These are phyloP conservation scores for Aspergillus sojae DNA, from an alignment of 2,329 filamentous ascomycete genomes.

Conservation along the genomic window DNA sequence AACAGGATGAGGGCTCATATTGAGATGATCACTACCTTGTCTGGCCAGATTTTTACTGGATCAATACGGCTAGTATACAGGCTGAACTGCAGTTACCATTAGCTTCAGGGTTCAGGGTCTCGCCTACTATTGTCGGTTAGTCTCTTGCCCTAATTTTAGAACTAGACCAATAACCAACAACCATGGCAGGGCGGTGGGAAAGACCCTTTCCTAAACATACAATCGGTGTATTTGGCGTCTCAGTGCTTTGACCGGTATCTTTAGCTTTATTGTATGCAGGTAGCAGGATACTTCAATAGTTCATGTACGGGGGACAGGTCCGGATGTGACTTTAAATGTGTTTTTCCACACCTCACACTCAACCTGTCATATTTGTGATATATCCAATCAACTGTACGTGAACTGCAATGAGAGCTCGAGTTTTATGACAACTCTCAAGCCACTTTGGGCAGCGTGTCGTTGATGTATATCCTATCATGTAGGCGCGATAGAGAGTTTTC, in stretches of 20 bases:
- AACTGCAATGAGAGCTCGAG: background rate
- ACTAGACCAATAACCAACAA: background rate
- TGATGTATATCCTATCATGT: background rate
- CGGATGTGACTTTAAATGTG: background rate
- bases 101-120: background rate
- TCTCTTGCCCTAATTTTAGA: background rate
- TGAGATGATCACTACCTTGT: background rate
- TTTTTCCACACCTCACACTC: background rate
- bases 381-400: background rate
- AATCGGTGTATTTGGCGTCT: too few species aligned
- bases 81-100: background rate
- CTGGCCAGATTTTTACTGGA: background rate
- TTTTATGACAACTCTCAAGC: background rate
- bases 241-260: background rate
- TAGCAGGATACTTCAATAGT: background rate
- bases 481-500: background rate
- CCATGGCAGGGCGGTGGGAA: background rate
- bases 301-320: background rate
- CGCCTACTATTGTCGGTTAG: background rate
- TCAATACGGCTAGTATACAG: background rate
- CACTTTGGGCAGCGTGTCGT: background rate
- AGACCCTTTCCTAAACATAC: background rate
- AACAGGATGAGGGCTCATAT: background rate
- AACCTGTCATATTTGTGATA: background rate
- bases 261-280: slow-evolving; percentile 1